These are phyloP conservation scores for Polytrichum commune DNA, from an alignment of 225 moss, liverwort and hornwort species.

Conservation along the genomic window DNA sequence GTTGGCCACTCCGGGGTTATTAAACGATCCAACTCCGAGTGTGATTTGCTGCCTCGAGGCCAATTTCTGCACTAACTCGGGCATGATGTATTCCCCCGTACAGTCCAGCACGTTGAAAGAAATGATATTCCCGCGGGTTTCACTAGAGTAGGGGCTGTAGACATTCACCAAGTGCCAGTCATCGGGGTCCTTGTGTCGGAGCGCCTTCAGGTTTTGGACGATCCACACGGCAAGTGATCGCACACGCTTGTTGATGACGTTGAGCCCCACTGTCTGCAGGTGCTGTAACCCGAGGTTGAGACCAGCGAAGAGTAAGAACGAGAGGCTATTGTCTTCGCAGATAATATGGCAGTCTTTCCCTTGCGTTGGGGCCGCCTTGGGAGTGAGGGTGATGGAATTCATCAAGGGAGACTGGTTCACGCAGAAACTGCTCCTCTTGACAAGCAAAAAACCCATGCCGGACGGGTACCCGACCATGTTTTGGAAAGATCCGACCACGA, in stretches of 20 bases:
- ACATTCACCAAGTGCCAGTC: slow-evolving; percentile 66
- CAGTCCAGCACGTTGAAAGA: slow-evolving; percentile 73
- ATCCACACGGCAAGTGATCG: slow-evolving; percentile 67
- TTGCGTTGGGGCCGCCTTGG: slow-evolving; percentile 31
- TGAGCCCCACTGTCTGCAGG: slow-evolving; percentile 55
- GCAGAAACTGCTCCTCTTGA: slow-evolving; percentile 54
- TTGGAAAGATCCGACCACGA: slow-evolving; percentile 72
- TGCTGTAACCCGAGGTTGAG: slow-evolving; percentile 68
- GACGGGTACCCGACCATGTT: slow-evolving; percentile 83
- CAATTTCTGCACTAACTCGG: slow-evolving; percentile 52
- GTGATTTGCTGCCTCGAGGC: slow-evolving; percentile 66
- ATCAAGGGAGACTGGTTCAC: slow-evolving; percentile 26
- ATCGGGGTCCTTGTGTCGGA: slow-evolving; percentile 71
- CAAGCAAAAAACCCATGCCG: slow-evolving; percentile 72
- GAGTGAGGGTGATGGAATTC: slow-evolving; percentile 28
- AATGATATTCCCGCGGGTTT: slow-evolving; percentile 67
- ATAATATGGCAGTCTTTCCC: slow-evolving; percentile 64
- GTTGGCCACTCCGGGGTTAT: slow-evolving; percentile 64
- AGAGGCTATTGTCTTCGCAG: slow-evolving; percentile 62
- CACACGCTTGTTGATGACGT: slow-evolving; percentile 58
- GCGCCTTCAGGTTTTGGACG: slow-evolving; percentile 58
- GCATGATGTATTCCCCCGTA: slow-evolving; percentile 47
- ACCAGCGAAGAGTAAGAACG: slow-evolving; percentile 61
- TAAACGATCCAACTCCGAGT: slow-evolving; percentile 40
- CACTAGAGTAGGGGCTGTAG: slow-evolving; percentile 59